phyloP scores from a whole-genome alignment of 345 rosid genomes.

The Rhodamnia rubescens region DNA sequence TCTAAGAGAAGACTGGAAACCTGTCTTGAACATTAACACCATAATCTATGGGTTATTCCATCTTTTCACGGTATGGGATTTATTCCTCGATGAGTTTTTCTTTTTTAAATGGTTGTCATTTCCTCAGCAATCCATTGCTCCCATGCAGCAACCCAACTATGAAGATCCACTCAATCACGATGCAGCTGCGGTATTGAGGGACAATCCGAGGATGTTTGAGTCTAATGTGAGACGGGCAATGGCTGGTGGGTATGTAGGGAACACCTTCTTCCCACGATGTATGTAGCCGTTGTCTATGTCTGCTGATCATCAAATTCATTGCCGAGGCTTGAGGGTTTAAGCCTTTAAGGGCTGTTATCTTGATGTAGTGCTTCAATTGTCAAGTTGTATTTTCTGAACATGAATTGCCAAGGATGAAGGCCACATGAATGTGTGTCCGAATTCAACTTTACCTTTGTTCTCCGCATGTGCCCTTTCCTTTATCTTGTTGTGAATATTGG shows the following conservation, averaged over 20 bases:
- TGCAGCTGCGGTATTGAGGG: conserved; percentile 88
- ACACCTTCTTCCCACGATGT: conserved; percentile 59
- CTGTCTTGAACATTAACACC: conserved; percentile 89
- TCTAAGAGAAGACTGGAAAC: conserved; percentile 98
- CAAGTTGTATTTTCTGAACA: not conserved
- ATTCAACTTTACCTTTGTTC: not conserved
- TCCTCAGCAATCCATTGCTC: not conserved
- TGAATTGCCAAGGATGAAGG: not conserved
- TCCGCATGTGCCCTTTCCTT: not conserved
- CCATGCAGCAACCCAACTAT: conserved; percentile 68
- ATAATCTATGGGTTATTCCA: conserved; percentile 83
- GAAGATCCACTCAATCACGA: conserved; percentile 98
- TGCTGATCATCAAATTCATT: not conserved
- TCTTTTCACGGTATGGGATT: conserved; percentile 67
- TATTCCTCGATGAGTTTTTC: not conserved
- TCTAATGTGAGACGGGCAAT: conserved; percentile 68
- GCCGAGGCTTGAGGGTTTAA: not conserved
- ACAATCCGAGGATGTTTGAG: conserved; percentile 59
- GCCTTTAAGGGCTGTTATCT: not conserved
- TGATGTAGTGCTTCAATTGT: not conserved
- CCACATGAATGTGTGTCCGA: not conserved
- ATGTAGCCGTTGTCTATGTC: conserved; percentile 19
- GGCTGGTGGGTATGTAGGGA: conserved; percentile 72
- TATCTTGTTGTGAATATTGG: not conserved
- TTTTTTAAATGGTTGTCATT: not conserved